A percentile compares a stretch with the other conserved stretches of the same genome.
These are phyloP conservation scores for Medicago truncatula DNA, from an alignment of 306 rosid genomes.

Conservation along the genomic window MtrunA17r5.0-ANR NC_053047.1:11634501-11635000, in stretches of 20 bases:
- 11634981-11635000: slow-evolving; percentile 86
- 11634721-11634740: slow-evolving; percentile 51
- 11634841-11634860: slow-evolving; percentile 27
- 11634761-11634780: slow-evolving; percentile 34
- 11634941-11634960: slow-evolving; percentile 96
- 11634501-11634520: too few relatives aligned
- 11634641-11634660: slow-evolving; percentile 41
- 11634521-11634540: too few relatives aligned
- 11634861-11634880: slow-evolving; percentile 35
- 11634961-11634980: slow-evolving; percentile 95
- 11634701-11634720: slow-evolving; percentile 47
- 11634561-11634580: slow-evolving; percentile 15
- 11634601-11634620: slow-evolving; percentile 38
- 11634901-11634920: slow-evolving; percentile 48
- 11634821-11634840: slow-evolving; percentile 36
- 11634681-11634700: slow-evolving; percentile 31
- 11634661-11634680: slow-evolving; percentile 47
- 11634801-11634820: slow-evolving; percentile 46
- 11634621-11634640: slow-evolving; percentile 51
- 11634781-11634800: slow-evolving; percentile 34
- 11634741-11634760: slow-evolving; percentile 41
- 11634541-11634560: background rate
- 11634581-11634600: slow-evolving; percentile 43
- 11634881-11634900: slow-evolving; percentile 33
- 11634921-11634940: slow-evolving; percentile 89